phyloP scores from a whole-genome alignment of 306 rosid genomes.

The Castanea sativa region DNA sequence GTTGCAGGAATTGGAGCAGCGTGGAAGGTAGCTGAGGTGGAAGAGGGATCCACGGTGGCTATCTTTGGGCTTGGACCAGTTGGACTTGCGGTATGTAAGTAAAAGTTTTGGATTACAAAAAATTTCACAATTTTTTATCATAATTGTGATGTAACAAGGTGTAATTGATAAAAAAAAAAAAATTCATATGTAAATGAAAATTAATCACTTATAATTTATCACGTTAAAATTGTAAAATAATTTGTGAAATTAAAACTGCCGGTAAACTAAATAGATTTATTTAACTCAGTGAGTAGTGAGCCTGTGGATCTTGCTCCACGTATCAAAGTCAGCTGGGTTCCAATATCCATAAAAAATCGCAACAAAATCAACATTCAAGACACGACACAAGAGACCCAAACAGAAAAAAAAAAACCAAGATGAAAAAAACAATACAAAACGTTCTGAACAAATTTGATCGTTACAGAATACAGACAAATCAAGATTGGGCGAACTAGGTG shows the following conservation, averaged over 20 bases:
- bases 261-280: not conserved
- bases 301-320: not conserved
- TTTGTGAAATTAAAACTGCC: too few relatives aligned
- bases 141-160: accelerated
- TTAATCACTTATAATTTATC: accelerated
- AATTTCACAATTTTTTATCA: too few relatives aligned
- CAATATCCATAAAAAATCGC: not conserved
- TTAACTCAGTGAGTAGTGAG: not conserved
- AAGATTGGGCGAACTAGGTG: too few relatives aligned
- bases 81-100: constrained; percentile 56
- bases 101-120: too few relatives aligned
- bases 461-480: too few relatives aligned
- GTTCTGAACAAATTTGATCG: too few relatives aligned
- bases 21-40: constrained; percentile 67
- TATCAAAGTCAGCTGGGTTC: not conserved
- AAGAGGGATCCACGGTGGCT: constrained; percentile 62
- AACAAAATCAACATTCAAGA: not conserved
- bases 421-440: too few relatives aligned
- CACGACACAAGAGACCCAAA: too few relatives aligned
- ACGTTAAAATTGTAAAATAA: too few relatives aligned
- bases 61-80: constrained; percentile 73
- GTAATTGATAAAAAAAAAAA: too few relatives aligned
- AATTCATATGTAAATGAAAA: accelerated
- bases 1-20: constrained; percentile 62
- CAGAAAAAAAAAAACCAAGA: too few relatives aligned